Percentiles rank a stretch among this genome's conserved stretches.
These are phyloP conservation scores for Tricharina praecox DNA, from an alignment of 495 filamentous ascomycete genomes.

Conservation along the genomic window DNA sequence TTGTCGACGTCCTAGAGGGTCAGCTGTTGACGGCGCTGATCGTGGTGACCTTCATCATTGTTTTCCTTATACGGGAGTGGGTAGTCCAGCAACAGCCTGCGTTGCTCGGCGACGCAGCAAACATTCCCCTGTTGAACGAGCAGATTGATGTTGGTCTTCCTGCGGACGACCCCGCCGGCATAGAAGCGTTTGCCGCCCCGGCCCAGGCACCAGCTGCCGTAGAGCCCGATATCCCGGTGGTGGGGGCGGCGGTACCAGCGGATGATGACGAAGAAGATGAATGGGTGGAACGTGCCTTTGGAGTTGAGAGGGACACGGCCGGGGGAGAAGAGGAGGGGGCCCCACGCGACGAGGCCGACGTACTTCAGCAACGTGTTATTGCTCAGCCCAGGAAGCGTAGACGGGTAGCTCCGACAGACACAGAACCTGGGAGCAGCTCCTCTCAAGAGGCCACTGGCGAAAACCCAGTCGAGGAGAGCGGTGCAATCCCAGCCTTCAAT, in stretches of 20 bases:
- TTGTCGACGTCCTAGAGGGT: slow-evolving; percentile 77
- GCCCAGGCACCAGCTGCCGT: neutral
- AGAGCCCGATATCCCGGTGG: too few species aligned
- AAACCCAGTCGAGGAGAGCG: neutral
- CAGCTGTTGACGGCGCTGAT: slow-evolving; percentile 82
- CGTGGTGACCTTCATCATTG: slow-evolving; percentile 78
- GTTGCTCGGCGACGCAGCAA: slow-evolving; percentile 29
- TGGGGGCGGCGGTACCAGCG: neutral
- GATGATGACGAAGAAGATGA: slow-evolving; percentile 7
- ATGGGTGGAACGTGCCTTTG: neutral
- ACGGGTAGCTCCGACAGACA: neutral
- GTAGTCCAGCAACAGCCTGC: slow-evolving; percentile 93
- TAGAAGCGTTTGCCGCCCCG: neutral
- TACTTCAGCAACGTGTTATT: slow-evolving; percentile 3
- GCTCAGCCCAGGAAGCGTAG: slow-evolving; percentile 1
- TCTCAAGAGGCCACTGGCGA: neutral
- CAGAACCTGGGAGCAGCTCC: neutral
- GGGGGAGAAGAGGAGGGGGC: neutral
- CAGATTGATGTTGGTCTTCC: slow-evolving; percentile 8
- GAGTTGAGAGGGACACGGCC: neutral
- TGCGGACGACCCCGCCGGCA: neutral
- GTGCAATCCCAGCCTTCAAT: neutral
- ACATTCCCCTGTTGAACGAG: slow-evolving; percentile 32
- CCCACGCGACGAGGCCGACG: too few species aligned
- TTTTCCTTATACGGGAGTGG: slow-evolving; percentile 94